Conservation (phyloP, 1,139 yeast species). For the Magnusiomyces paraingens region DNA sequence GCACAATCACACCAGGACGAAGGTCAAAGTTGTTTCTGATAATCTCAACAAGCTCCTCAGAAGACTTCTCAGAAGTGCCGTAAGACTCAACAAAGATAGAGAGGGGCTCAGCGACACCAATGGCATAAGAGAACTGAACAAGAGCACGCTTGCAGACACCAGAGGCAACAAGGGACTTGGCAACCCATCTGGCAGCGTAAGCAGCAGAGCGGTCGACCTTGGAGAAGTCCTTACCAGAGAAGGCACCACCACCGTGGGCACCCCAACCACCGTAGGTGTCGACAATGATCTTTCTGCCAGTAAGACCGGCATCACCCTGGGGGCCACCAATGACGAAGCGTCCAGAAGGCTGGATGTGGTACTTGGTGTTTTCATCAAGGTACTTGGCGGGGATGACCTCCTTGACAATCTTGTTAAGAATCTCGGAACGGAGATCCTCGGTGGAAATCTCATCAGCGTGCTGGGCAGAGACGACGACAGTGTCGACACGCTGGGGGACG, state of each 20-base stretch:
- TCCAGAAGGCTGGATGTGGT: slow-evolving; percentile 99
- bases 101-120: slow-evolving; percentile 99
- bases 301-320: slow-evolving; percentile 99
- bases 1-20: slow-evolving; percentile 99
- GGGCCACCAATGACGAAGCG: slow-evolving; percentile 99
- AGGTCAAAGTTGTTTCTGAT: slow-evolving; percentile 92
- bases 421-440: slow-evolving; percentile 77
- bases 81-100: slow-evolving; percentile 95
- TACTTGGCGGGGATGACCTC: slow-evolving; percentile 87
- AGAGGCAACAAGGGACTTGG: slow-evolving; percentile 92
- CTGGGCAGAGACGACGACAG: slow-evolving; percentile 95
- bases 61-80: slow-evolving; percentile 88
- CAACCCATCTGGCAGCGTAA: slow-evolving; percentile 99
- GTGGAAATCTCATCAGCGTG: slow-evolving; percentile 95
- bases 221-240: slow-evolving; percentile 99
- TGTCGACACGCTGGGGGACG: slow-evolving; percentile 92
- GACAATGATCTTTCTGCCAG: slow-evolving; percentile 99
- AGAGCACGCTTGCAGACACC: slow-evolving; percentile 95
- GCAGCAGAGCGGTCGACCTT: slow-evolving; percentile 99
- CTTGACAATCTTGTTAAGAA: slow-evolving; percentile 73
- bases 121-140: slow-evolving; percentile 98
- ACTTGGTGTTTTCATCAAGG: slow-evolving; percentile 89
- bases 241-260: slow-evolving; percentile 99
- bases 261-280: slow-evolving; percentile 99
- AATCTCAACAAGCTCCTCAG: slow-evolving; percentile 84